A percentile compares a stretch with the other conserved stretches of the same genome.
phyloP scores from a whole-genome alignment of 176 grass and related monocot genomes.

The Zoysia pacifica region DNA sequence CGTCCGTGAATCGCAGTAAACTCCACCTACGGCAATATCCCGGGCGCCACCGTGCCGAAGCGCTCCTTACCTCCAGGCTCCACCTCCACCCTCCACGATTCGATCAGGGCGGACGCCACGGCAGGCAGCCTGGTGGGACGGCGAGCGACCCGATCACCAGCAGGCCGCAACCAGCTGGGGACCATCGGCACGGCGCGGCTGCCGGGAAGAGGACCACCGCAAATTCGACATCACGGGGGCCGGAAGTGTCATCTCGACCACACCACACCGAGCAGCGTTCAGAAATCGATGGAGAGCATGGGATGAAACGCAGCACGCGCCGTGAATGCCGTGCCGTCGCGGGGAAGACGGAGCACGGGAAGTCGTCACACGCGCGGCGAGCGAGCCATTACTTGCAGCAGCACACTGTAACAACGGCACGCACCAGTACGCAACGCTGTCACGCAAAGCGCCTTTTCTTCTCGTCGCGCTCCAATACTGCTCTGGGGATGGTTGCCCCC shows the following conservation, averaged over 20 bases:
- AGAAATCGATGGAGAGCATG: not conserved
- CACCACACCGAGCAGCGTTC: not conserved
- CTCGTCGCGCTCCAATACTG: conserved; percentile 21
- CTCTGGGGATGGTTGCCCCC: conserved; percentile 18
- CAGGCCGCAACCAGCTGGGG: not conserved
- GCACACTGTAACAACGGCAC: not conserved
- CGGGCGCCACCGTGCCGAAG: too few relatives aligned
- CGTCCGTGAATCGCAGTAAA: too few relatives aligned
- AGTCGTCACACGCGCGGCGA: too few relatives aligned
- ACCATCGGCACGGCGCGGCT: conserved; percentile 17
- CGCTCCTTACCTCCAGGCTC: too few relatives aligned
- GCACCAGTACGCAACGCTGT: not conserved
- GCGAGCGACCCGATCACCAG: too few relatives aligned
- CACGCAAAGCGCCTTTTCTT: not conserved
- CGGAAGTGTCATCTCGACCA: not conserved
- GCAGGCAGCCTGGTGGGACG: too few relatives aligned
- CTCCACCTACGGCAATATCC: too few relatives aligned
- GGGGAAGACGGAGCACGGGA: too few relatives aligned
- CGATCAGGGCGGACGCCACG: not conserved
- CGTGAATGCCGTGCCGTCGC: too few relatives aligned
- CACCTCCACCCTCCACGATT: not conserved
- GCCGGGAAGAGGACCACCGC: conserved; percentile 15
- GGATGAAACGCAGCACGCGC: too few relatives aligned
- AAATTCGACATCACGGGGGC: conserved; percentile 24
- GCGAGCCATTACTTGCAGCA: too few relatives aligned